Evolutionary conservation across 148 eudicot species (phyloP), one percentile per base, ranked within the genome.

Genomic region (Camellia lanceoleosa): DNA sequence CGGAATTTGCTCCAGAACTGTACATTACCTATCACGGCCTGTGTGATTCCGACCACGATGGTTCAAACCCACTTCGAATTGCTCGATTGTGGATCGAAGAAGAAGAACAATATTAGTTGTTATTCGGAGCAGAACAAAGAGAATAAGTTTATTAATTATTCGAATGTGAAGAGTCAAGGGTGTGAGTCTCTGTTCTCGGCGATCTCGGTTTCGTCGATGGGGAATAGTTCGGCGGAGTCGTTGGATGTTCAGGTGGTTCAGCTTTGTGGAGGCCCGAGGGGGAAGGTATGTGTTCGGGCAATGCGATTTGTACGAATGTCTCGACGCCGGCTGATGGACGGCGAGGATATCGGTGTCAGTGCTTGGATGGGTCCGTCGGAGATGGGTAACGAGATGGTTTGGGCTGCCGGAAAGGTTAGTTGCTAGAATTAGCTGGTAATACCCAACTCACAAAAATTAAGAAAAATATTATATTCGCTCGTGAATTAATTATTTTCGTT

Each of bases 321-420:
- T 7, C 44, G 78, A 79, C 89, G n/a, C 89, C 89, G 54, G 46
- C 30, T 3, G 54, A 66, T 2, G 38, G 77, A 7, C 16, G 47
- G 51, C 41, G 23, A 20, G 88, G 85, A 44, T 76, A 81, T 46
- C 88, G 87, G 75, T 89, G 91, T 49, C 79, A 68, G 64, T 89
- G 91, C 68, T 11, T 14, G 4, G 78, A 87, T 46, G 89, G 88
- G 75, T 89, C 73, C 79, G 58, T 7, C 56, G 91, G 91, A 12
- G 91, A 89, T 63, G 91, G 91, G 44, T 89, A 67, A 65, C 62
- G 9, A 1, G 84, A 60, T 46, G 88, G 91, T 5, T 8, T 44
- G 12, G 88, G 89, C 47, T 89, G 91, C 84, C 82, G 88, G 88
- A 85, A 79, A 85, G 91, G 91, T 89, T 65, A 7, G 83, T 74